Conservation (phyloP, 495 filamentous ascomycete genomes). For the Aspergillus hancockii region DNA sequence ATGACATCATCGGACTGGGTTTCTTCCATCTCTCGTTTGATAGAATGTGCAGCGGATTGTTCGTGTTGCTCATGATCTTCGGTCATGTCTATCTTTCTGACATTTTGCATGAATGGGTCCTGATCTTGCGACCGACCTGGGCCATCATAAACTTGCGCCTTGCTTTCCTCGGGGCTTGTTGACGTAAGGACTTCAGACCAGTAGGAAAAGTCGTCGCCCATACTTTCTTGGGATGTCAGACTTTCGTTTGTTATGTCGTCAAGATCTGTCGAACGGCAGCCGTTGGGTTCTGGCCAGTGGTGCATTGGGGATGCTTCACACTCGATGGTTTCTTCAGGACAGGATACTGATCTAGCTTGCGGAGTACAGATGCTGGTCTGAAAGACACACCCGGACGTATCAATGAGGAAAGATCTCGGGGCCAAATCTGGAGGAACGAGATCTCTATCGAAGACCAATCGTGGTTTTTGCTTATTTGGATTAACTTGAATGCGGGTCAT, state of each 20-base stretch:
- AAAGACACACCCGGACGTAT: not conserved
- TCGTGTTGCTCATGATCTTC: constrained; percentile 1
- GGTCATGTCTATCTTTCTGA: not conserved
- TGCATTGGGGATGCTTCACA: constrained; percentile 7
- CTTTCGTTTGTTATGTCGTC: constrained; percentile 11
- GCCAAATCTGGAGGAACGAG: constrained; percentile 4
- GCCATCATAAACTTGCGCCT: not conserved
- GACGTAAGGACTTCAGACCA: constrained; percentile 9
- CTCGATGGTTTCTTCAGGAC: not conserved
- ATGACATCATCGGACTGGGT: not conserved
- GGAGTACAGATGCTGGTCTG: constrained; percentile 4
- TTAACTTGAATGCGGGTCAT: constrained; percentile 17
- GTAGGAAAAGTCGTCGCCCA: constrained; percentile 2
- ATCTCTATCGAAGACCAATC: constrained; percentile 5
- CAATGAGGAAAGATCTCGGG: constrained; percentile 1
- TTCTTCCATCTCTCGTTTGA: not conserved
- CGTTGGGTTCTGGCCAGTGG: not conserved
- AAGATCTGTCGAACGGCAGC: constrained; percentile 8
- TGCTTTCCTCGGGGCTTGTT: constrained; percentile 2
- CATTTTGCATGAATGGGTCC: not conserved
- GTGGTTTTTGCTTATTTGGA: constrained; percentile 9
- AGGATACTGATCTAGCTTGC: not conserved
- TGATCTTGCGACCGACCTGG: constrained; percentile 9
- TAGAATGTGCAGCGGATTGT: not conserved
- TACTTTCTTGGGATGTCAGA: constrained; percentile 1